A percentile compares a stretch with the other conserved stretches of the same genome.
Evolutionary conservation across 345 rosid species (phyloP).

Genomic region (Eucalyptus urophylla): DNA sequence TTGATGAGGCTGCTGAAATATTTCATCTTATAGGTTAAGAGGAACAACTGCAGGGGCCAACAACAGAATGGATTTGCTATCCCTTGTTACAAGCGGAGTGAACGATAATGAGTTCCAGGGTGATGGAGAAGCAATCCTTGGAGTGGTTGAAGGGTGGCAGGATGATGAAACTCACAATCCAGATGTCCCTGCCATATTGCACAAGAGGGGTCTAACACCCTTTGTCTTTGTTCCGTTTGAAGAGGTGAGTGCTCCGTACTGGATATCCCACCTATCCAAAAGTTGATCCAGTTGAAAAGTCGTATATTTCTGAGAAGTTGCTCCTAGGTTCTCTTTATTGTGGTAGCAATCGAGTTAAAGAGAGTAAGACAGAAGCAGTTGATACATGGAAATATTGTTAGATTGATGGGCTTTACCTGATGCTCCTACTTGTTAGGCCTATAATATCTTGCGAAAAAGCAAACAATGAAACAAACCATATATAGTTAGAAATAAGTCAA

Average conservation of each 20-base stretch:
- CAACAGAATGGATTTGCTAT: constrained; percentile 80
- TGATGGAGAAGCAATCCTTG: constrained; percentile 63
- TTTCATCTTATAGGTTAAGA: constrained; percentile 37
- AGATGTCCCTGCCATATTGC: constrained; percentile 76
- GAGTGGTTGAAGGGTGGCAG: constrained; percentile 57
- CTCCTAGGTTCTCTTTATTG: neutral
- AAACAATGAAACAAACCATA: neutral
- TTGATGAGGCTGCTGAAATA: neutral
- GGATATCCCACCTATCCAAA: neutral
- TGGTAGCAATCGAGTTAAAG: neutral
- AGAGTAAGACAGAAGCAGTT: neutral
- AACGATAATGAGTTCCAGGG: constrained; percentile 38
- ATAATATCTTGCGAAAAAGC: neutral
- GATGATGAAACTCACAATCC: constrained; percentile 84
- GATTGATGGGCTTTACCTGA: neutral
- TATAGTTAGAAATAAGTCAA: neutral
- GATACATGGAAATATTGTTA: neutral
- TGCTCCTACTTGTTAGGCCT: neutral
- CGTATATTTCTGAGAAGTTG: neutral
- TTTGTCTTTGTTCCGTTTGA: constrained; percentile 90
- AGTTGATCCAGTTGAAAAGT: neutral
- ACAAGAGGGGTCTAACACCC: constrained; percentile 79
- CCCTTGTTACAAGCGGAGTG: constrained; percentile 84
- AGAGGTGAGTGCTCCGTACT: constrained; percentile 33
- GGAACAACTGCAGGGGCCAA: constrained; percentile 78